These are phyloP conservation scores for Candida tibetensis DNA, from an alignment of 805 yeast genomes.

Conservation along the genomic window DNA sequence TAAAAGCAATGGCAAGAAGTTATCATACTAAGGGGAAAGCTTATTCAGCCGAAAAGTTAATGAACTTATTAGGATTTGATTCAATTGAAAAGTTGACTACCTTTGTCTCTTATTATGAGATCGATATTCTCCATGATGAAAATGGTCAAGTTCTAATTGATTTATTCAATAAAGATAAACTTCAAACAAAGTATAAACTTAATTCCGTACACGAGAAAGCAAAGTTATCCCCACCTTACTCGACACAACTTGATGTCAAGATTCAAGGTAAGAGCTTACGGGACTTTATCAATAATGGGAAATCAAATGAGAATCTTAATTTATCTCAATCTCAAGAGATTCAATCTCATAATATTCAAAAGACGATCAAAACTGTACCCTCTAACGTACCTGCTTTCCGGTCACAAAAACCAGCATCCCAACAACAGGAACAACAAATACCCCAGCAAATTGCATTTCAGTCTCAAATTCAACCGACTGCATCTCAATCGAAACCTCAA, in stretches of 20 bases:
- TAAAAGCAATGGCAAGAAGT: constrained; percentile 62
- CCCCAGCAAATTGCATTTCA: too few species aligned
- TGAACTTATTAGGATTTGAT: constrained; percentile 64
- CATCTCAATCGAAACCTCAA: neutral
- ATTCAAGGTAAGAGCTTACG: constrained; percentile 20
- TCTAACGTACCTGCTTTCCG: neutral
- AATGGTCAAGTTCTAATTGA: constrained; percentile 32
- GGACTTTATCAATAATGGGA: constrained; percentile 34
- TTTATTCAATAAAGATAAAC: constrained; percentile 41
- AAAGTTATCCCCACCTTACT: constrained; percentile 33
- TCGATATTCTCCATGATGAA: constrained; percentile 39
- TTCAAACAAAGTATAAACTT: constrained; percentile 38
- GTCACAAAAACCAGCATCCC: constrained; percentile 1
- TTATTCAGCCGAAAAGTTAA: constrained; percentile 48
- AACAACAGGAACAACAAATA: too few species aligned
- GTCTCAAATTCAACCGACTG: neutral
- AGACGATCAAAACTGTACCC: constrained; percentile 5
- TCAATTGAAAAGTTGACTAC: constrained; percentile 46
- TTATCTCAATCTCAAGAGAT: constrained; percentile 10
- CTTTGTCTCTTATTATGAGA: constrained; percentile 64
- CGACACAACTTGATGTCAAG: constrained; percentile 29
- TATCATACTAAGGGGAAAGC: constrained; percentile 72
- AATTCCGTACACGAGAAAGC: constrained; percentile 39
- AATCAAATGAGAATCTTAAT: constrained; percentile 26
- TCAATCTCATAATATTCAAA: too few species aligned